Percentiles rank a stretch among this genome's conserved stretches.
Conservation (phyloP, 441 rosid genomes). For the Sinapis alba region DNA sequence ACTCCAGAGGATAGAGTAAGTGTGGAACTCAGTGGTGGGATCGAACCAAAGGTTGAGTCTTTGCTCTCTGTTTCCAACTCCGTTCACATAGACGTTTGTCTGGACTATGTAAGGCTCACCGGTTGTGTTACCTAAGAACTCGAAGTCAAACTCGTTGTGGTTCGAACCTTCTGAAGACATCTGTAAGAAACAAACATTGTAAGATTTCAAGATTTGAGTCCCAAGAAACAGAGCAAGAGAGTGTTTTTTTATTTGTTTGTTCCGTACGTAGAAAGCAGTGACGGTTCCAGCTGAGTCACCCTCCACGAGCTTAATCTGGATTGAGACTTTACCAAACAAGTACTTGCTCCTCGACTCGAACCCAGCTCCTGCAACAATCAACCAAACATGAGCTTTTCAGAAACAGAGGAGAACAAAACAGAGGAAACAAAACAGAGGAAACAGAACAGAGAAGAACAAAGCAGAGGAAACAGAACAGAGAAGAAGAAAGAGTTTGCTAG, state of each 20-base stretch:
- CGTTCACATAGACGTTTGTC: conserved; percentile 87
- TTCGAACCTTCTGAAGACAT: conserved; percentile 96
- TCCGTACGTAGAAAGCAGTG: conserved; percentile 78
- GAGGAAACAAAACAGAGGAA: no score
- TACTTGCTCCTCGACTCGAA: conserved; percentile 86
- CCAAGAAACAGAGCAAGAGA: conserved; percentile 15
- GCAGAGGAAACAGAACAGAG: neutral
- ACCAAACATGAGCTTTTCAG: neutral
- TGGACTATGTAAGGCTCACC: conserved; percentile 94
- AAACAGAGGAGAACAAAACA: neutral
- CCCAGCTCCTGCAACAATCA: conserved; percentile 74
- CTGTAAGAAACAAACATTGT: conserved; percentile 42
- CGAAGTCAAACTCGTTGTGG: conserved; percentile 95
- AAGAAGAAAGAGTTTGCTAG: neutral
- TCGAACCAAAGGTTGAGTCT: conserved; percentile 94
- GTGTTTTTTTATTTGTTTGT: neutral
- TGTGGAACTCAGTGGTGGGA: conserved; percentile 86
- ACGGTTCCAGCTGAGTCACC: conserved; percentile 89
- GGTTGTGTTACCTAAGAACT: conserved; percentile 87
- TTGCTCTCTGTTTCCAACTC: conserved; percentile 93
- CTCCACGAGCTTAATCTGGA: conserved; percentile 90
- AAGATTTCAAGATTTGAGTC: neutral
- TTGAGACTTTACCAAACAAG: conserved; percentile 81
- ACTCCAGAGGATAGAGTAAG: conserved; percentile 88
- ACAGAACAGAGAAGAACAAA: neutral